Evolutionary conservation across 2,329 filamentous ascomycete genomes (phyloP).

Genomic region (Coleophoma eucalyptorum): DNA sequence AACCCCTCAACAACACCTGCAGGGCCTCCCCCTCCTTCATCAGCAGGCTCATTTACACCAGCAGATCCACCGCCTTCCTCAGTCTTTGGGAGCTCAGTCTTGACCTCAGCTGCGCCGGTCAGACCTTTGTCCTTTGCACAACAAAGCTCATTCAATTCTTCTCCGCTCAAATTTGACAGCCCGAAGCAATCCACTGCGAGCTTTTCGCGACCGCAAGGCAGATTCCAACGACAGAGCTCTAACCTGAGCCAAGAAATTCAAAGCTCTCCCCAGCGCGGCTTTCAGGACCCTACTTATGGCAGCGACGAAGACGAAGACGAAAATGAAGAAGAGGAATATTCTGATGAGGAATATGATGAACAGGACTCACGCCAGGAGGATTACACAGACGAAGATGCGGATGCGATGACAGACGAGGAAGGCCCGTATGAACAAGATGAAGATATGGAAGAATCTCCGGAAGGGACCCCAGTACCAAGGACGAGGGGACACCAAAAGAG

Average conservation of each 20-base stretch:
- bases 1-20: constrained; percentile 53
- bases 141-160: constrained; percentile 15
- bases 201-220: constrained; percentile 13
- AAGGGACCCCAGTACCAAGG: constrained; percentile 24
- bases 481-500: constrained; percentile 22
- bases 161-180: constrained; percentile 13
- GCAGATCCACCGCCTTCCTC: constrained; percentile 47
- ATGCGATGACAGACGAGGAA: constrained; percentile 34
- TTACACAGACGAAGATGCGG: constrained; percentile 26
- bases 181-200: constrained; percentile 14
- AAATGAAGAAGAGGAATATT: constrained; percentile 32
- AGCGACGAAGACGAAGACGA: constrained; percentile 38
- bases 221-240: constrained; percentile 36
- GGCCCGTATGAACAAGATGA: constrained; percentile 35
- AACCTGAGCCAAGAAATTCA: constrained; percentile 43
- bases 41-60: constrained; percentile 50
- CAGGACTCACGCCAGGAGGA: constrained; percentile 11
- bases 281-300: constrained; percentile 24
- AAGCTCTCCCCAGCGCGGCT: constrained; percentile 15
- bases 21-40: constrained; percentile 46
- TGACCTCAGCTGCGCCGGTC: constrained; percentile 24
- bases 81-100: constrained; percentile 46
- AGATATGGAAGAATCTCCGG: constrained; percentile 14
- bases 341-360: constrained; percentile 33
- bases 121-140: constrained; percentile 31